Base-by-base conservation (phyloP, 495 filamentous ascomycete species). In the Trichocladium uniseriatum region DNA sequence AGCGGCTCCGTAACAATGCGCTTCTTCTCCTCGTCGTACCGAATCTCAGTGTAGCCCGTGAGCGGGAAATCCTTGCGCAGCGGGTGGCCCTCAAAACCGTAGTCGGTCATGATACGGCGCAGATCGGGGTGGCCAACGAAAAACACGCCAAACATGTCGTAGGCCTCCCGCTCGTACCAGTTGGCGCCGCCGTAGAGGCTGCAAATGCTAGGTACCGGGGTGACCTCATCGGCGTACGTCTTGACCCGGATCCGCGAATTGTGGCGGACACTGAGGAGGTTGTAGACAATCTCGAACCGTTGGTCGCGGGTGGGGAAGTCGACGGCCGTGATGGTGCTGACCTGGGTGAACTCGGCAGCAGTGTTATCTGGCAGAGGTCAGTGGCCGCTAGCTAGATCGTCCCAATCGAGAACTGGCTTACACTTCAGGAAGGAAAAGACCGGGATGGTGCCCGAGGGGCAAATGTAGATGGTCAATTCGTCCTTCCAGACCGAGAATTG, bases 401-500 rank as follows among this genome's bases (percentile, higher is more conserved):
- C 34, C 39, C 2, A 11, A 10, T 3, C 5, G 13, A 22, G 27
- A 32, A 5, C 19, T 10, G 18, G 14, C 72, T 59, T 63, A 78
- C 74, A 85, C 71, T 97, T 99, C 55, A 99, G 80, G 74, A 97
- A 99, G 57, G 78, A 81, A 69, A 97, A 87, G 54, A 94, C 83
- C 35, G 94, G 92, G 51, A 94, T 75, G 55, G 97, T 78, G 55
- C 87, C 91, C 18, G 85, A 66, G 6, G 92, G 92, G 35, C 88
- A 71, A 60, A 95, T 91, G 69, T 90, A 92, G 65, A 99, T 87
- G 50, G 83, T 86, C 52, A 99, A 79, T 65, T 99, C 94, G 65
- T 99, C 92, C 75, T 99, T 99, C 94, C 91, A 97, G 27, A 98
- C 91, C 34, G 87, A 89, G 77, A 96, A 96, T 69, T 99, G 94